Conservation (phyloP, 2,329 filamentous ascomycete genomes). For the Colletotrichum lupini region DNA sequence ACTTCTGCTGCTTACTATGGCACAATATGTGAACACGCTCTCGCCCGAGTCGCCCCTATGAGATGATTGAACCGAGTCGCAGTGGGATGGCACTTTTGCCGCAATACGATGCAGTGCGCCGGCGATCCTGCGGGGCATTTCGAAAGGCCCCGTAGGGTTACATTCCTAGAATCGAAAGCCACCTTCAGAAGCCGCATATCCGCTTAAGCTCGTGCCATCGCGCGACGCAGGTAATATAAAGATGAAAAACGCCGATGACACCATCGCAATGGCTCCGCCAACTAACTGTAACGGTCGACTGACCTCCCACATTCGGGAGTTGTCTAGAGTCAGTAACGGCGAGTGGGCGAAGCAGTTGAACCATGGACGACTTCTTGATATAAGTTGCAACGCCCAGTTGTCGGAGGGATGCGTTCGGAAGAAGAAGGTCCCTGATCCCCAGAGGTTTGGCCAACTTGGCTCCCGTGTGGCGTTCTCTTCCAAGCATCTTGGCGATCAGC, state of each 20-base stretch:
- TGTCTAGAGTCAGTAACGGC: background rate
- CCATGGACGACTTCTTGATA: background rate
- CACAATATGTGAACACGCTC: background rate
- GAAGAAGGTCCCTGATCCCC: background rate
- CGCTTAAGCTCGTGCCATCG: background rate
- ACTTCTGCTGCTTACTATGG: background rate
- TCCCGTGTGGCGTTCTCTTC: conserved; percentile 13
- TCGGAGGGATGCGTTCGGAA: background rate
- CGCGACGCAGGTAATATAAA: background rate
- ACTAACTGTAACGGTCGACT: background rate
- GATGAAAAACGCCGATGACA: conserved; percentile 29
- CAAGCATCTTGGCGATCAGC: conserved; percentile 28
- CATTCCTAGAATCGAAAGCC: background rate
- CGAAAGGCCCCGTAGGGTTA: background rate
- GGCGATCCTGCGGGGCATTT: background rate
- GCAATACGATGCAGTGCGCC: background rate
- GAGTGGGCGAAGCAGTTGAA: no score
- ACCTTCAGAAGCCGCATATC: conserved; percentile 8
- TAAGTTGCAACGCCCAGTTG: conserved; percentile 6
- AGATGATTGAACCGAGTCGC: background rate
- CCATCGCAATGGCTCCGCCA: conserved; percentile 23
- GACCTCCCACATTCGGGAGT: background rate
- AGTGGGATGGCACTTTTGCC: background rate
- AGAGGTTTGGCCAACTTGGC: conserved; percentile 28
- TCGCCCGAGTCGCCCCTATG: background rate